Conservation (phyloP, 129 eudicot species). For the Apium graveolens region DNA sequence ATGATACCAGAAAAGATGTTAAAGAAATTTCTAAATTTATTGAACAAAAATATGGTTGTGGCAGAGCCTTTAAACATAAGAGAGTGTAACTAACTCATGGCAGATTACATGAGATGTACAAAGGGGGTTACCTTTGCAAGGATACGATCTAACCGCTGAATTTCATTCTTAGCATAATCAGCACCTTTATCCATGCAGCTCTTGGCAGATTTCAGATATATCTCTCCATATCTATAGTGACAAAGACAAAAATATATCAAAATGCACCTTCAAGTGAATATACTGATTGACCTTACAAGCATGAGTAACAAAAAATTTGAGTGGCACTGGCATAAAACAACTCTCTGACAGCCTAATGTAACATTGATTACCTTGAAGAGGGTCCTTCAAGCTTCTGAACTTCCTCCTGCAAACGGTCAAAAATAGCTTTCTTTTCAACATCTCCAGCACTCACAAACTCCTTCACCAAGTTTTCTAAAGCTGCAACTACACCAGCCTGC, state of each 20-base stretch:
- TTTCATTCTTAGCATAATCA: slow-evolving; percentile 82
- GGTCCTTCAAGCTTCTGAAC: slow-evolving; percentile 78
- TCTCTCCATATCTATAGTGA: slow-evolving; percentile 62
- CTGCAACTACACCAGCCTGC: slow-evolving; percentile 79
- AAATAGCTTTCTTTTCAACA: slow-evolving; percentile 53
- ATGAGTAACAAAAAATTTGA: background rate
- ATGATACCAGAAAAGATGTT: background rate
- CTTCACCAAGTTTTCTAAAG: slow-evolving; percentile 60
- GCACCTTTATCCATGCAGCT: slow-evolving; percentile 73
- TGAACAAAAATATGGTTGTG: background rate
- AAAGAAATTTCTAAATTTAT: background rate
- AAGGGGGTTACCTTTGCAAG: slow-evolving; percentile 58
- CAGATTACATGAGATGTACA: background rate
- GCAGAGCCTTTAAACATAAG: background rate
- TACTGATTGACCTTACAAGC: background rate
- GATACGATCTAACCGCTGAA: slow-evolving; percentile 75
- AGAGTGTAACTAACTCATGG: background rate
- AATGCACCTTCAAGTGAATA: background rate
- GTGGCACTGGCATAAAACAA: background rate
- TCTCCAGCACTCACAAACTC: slow-evolving; percentile 55
- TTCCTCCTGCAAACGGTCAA: slow-evolving; percentile 57
- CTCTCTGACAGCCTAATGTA: background rate
- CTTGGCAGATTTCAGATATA: slow-evolving; percentile 72
- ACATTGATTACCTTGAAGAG: slow-evolving; percentile 49
- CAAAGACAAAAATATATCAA: background rate